Evolutionary conservation across 495 filamentous ascomycete genomes (phyloP).

Genomic region (Beverwykella pulmonaria): DNA sequence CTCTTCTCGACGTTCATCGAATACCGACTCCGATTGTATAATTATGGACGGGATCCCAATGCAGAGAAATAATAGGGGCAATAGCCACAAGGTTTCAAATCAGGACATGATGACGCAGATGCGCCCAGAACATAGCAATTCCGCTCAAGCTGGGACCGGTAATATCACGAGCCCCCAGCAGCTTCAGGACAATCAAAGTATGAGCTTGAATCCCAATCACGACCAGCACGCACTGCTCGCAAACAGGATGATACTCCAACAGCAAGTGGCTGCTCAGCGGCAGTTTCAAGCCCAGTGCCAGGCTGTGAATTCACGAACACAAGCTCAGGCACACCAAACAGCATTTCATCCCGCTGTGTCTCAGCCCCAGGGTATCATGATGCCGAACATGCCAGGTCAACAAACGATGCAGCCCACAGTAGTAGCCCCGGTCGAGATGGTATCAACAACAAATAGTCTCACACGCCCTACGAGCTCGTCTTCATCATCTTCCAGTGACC

Average conservation of each 20-base stretch:
- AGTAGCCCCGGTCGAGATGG: neutral
- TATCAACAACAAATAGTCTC: neutral
- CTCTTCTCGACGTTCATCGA: conserved; percentile 1
- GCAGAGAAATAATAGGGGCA: conserved; percentile 8
- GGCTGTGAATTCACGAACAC: neutral
- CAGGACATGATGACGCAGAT: neutral
- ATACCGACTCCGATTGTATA: conserved; percentile 13
- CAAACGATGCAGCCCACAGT: neutral
- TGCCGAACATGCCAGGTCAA: neutral
- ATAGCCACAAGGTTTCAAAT: neutral
- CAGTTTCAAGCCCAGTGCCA: neutral
- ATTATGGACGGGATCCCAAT: conserved; percentile 14
- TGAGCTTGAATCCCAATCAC: neutral
- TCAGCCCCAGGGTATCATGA: neutral
- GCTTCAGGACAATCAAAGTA: neutral
- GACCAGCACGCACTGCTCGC: neutral
- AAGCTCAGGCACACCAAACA: conserved; percentile 8
- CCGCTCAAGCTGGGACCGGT: neutral
- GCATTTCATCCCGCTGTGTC: neutral
- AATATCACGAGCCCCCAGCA: neutral
- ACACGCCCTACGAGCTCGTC: neutral
- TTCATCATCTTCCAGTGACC: neutral
- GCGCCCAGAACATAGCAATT: neutral
- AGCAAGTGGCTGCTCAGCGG: conserved; percentile 9
- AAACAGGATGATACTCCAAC: neutral